A percentile compares a stretch with the other conserved stretches of the same genome.
Evolutionary conservation across 2,329 filamentous ascomycete species (phyloP).

Genomic region (Hirsutella minnesotensis): DNA sequence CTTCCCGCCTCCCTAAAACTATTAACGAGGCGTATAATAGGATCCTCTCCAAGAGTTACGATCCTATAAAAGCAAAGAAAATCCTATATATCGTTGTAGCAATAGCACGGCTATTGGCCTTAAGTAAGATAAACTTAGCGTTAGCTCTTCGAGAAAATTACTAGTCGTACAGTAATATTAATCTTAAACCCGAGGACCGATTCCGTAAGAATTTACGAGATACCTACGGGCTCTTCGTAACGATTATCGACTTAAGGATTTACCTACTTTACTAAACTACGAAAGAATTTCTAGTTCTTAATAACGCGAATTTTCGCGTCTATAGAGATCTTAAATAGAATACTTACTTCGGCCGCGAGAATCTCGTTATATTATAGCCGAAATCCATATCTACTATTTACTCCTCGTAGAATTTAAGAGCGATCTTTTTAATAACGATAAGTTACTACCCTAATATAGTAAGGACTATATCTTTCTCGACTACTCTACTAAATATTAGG

Average conservation of each 20-base stretch:
- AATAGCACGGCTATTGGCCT: constrained; percentile 11
- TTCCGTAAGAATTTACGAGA: constrained; percentile 9
- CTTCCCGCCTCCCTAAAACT: constrained; percentile 7
- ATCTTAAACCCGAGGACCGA: not conserved
- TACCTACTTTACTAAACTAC: constrained; percentile 13
- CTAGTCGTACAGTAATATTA: constrained; percentile 2
- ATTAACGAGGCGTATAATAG: constrained; percentile 15
- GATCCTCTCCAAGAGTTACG: constrained; percentile 10
- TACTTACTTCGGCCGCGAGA: constrained; percentile 2
- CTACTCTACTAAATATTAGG: constrained; percentile 7
- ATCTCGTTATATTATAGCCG: constrained; percentile 7
- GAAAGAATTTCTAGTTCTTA: constrained; percentile 9
- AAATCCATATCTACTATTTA: constrained; percentile 7
- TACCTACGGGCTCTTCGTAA: constrained; percentile 19
- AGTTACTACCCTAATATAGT: not conserved
- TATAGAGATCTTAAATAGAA: constrained; percentile 5
- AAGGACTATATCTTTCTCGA: constrained; percentile 2
- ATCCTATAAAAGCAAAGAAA: constrained; percentile 5
- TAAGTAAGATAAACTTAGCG: constrained; percentile 11
- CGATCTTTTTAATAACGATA: not conserved
- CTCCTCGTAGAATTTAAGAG: constrained; percentile 1
- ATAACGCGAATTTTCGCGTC: not conserved
- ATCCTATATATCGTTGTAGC: constrained; percentile 13
- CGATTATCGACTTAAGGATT: constrained; percentile 7
- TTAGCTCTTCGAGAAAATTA: constrained; percentile 5